Base-by-base conservation (phyloP, 2,329 filamentous ascomycete species). In the Ampelomyces quisqualis region DNA sequence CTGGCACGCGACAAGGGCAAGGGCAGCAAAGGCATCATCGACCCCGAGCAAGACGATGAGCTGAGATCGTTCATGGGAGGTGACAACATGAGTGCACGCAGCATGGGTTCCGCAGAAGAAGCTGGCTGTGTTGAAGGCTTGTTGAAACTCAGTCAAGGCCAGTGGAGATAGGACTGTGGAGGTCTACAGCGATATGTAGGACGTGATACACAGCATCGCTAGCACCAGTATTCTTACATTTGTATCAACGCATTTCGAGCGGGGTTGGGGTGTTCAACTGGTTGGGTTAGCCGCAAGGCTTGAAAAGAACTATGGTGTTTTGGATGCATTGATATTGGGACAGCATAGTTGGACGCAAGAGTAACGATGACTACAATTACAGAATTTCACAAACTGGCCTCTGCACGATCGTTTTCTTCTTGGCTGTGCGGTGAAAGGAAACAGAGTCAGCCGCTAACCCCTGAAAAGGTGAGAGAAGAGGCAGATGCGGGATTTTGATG, bases 71-170 rank as follows among this genome's bases (percentile, higher is more conserved):
- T 91, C 67, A 90, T 93, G 84, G 73, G 76, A 22, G 77, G 79
- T 21, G 76, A 81, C 48, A 81, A 80, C 61, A 34, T 62, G 49
- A 45, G 60, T 19, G 83, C 81, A 7, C 84, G 84, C 62, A 70
- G 63, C 31, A 55, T 68, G 29, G 71, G 69, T 28, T 70, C 67
- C 8, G 72, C 71, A 14, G 73, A 75, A 43, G 91, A 96, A 62
- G 76, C 95, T 66, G 89, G 94, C 63, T 94, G 89, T 61, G 85
- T 95, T 32, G 88, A 91, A 39, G 89, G 89, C n/a, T 70, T 97
- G 50, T 68, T 96, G 49, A 91, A 88, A 35, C 75, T 97, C 31
- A 94, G 89, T 58, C 88, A 95, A 70, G 91, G 90, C n/a, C 88
- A 88, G 61, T 96, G 90, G 90, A 79, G 65, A 46, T 75, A 44